Base-by-base conservation (phyloP, 305 asterid genomes). In the Fraxinus platypoda region DNA sequence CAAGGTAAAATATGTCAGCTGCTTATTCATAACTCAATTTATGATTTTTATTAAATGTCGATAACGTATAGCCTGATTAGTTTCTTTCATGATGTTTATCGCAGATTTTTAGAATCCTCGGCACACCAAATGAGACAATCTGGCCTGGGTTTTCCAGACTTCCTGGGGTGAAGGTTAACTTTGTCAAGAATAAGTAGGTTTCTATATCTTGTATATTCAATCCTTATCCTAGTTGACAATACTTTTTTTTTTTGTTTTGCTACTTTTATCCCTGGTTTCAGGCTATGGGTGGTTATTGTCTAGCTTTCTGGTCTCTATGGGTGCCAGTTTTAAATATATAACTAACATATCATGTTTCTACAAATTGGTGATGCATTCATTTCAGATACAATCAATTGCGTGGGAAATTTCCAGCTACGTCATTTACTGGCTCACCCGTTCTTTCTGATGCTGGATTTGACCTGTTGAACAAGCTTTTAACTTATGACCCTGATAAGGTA, bases 101-200 rank as follows among this genome's bases (percentile, higher is more conserved):
- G 85, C 91, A 95, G 98, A 94, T 95, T 70, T 94, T 87, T 81
- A 89, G 83, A 86, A 85, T 90, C 72, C 97, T 95, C 57, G 99
- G 99, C 59, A 91, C 98, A 34, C 98, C 99, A 43, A 92, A 88
- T 81, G 98, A 91, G 89, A 84, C 90, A n/a, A 93, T 93, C 31
- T 95, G 98, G 99, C 97, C 98, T 52, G 98, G 97, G n/a, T 86
- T 89, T 81, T 91, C 98, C 62, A 85, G 89, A 77, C 98, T 95
- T 80, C 97, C 98, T 71, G 95, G 96, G 57, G 86, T 87, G 82
- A 93, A 91, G 94, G 92, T 87, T 84, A 94, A 89, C 88, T 91
- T 93, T 71, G 98, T 88, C 84, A 93, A 89, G 92, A 93, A 93
- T 54, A 86, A 90, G 98, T 94, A 91, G 90, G 99, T 89, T 38